Evolutionary conservation across 768 basidiomycete genomes (phyloP).

Genomic region (Hysterangium stoloniferum): DNA sequence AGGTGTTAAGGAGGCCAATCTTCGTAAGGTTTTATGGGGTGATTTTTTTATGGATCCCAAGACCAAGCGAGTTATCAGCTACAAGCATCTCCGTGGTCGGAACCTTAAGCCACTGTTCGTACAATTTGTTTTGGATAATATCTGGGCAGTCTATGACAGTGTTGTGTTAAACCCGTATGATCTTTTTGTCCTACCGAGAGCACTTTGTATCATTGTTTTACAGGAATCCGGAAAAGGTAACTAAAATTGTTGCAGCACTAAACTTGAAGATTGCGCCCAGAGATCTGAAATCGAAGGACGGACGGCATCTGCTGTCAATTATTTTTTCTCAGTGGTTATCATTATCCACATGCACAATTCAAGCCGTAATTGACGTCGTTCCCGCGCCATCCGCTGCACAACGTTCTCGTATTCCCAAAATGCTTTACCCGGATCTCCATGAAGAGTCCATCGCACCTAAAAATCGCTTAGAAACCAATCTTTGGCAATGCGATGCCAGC

Average conservation of each 20-base stretch:
- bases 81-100: conserved; percentile 84
- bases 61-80: conserved; percentile 83
- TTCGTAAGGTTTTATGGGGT: conserved; percentile 89
- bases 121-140: conserved; percentile 93
- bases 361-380: conserved; percentile 87
- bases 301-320: conserved; percentile 70
- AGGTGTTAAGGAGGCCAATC: conserved; percentile 80
- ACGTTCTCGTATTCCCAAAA: conserved; percentile 75
- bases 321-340: conserved; percentile 97
- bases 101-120: conserved; percentile 92
- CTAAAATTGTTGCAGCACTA: conserved; percentile 80
- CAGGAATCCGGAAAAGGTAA: conserved; percentile 84
- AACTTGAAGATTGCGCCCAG: conserved; percentile 78
- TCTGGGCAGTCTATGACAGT: conserved; percentile 96
- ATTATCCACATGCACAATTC: conserved; percentile 86
- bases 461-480: conserved; percentile 75
- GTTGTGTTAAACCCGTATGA: conserved; percentile 85
- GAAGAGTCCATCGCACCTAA: conserved; percentile 53
- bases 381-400: conserved; percentile 84
- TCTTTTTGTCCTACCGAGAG: conserved; percentile 10
- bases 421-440: conserved; percentile 78
- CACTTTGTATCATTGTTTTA: conserved; percentile 2
- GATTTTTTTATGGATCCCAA: conserved; percentile 97
- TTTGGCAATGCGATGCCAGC: conserved; percentile 63
- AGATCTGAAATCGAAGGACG: conserved; percentile 88